These are phyloP conservation scores for Zizania palustris DNA, from an alignment of 202 grass and related monocot species.

Conservation along the genomic window DNA sequence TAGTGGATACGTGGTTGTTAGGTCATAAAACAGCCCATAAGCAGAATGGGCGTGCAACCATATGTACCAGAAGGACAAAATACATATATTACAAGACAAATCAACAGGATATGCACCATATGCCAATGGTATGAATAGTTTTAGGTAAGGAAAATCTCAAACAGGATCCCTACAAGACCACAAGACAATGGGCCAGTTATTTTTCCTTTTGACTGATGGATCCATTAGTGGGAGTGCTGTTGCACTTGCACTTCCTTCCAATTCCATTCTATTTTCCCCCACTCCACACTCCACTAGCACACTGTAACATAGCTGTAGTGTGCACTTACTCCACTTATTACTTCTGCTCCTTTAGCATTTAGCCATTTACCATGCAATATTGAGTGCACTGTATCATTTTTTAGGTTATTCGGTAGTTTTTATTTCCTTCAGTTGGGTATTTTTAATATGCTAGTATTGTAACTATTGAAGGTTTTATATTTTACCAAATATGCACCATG, in stretches of 20 bases:
- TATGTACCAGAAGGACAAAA: conserved; percentile 26
- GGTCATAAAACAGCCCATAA: conserved; percentile 34
- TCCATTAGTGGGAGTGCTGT: conserved; percentile 40
- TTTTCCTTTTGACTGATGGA: no score
- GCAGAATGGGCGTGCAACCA: conserved; percentile 33
- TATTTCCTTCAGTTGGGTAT: neutral
- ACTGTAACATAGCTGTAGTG: conserved; percentile 44
- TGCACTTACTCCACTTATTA: conserved; percentile 46
- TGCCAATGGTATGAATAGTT: conserved; percentile 40
- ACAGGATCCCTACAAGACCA: conserved; percentile 46
- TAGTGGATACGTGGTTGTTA: conserved; percentile 44
- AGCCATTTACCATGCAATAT: conserved; percentile 37
- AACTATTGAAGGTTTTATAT: conserved; percentile 25
- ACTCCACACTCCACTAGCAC: conserved; percentile 46
- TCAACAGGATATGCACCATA: conserved; percentile 48
- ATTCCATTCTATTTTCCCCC: conserved; percentile 42
- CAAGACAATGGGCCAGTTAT: neutral
- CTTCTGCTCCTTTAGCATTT: conserved; percentile 40
- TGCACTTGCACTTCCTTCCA: conserved; percentile 40
- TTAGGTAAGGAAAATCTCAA: conserved; percentile 60
- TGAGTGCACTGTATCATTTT: conserved; percentile 33
- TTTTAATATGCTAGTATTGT: neutral
- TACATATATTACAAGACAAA: conserved; percentile 47
- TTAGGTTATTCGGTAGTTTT: conserved; percentile 14
- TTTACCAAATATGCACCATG: neutral